Conservation (phyloP, 1,139 yeast species). For the Saccharomyces hybrid region DNA sequence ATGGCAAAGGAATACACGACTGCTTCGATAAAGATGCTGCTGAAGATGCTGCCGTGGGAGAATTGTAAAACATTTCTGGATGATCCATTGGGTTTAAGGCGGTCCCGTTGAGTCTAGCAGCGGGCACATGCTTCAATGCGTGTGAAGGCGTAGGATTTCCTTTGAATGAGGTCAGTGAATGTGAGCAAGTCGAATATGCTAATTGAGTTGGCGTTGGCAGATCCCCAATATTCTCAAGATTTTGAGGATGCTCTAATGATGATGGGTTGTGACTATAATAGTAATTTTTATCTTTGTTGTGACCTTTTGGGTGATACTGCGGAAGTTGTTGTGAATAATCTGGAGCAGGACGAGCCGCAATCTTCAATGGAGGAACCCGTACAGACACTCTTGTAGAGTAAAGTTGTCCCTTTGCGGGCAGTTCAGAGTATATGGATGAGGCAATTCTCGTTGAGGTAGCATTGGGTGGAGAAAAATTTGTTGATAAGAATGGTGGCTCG, state of each 20-base stretch:
- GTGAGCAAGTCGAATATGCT: constrained; percentile 18
- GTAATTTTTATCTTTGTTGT: not conserved
- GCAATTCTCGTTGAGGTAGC: constrained; percentile 22
- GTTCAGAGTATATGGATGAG: constrained; percentile 30
- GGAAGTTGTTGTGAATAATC: not conserved
- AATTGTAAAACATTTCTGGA: constrained; percentile 22
- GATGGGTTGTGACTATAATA: constrained; percentile 7
- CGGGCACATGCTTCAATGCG: constrained; percentile 9
- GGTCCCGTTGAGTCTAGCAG: constrained; percentile 15
- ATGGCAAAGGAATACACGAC: constrained; percentile 29
- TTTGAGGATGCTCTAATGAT: constrained; percentile 10
- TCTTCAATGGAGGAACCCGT: not conserved
- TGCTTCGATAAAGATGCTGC: constrained; percentile 12
- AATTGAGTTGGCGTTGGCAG: constrained; percentile 24
- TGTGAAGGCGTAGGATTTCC: constrained; percentile 10
- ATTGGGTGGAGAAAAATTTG: constrained; percentile 3
- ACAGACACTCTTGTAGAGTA: not conserved
- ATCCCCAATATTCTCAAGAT: constrained; percentile 19
- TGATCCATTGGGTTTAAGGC: constrained; percentile 25
- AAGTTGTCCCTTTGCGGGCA: constrained; percentile 9
- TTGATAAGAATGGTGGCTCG: constrained; percentile 10
- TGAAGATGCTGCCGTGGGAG: constrained; percentile 4
- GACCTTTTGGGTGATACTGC: not conserved
- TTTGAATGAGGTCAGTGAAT: constrained; percentile 25
- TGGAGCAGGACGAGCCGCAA: not conserved